Percentiles rank a stretch among this genome's conserved stretches.
phyloP scores from a whole-genome alignment of 192 early-diverging fungal genomes.

The Chytriomyces confervae region DNA sequence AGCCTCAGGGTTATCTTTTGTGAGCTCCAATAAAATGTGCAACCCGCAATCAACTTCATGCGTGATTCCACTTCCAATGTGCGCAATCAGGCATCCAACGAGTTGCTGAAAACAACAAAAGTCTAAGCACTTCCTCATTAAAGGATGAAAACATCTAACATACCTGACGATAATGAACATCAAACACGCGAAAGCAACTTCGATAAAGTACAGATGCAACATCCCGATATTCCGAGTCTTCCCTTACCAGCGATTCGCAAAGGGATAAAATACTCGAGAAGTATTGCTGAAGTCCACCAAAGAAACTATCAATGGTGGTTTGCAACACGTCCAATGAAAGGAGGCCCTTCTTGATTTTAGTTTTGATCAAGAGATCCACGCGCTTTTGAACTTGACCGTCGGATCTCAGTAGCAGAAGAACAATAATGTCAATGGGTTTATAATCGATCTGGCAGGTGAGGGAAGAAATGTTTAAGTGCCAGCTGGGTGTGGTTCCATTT shows the following conservation, averaged over 20 bases:
- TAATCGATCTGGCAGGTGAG: neutral
- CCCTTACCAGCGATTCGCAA: conserved; percentile 11
- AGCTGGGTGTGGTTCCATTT: neutral
- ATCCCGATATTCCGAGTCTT: conserved; percentile 5
- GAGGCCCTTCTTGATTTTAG: conserved; percentile 1
- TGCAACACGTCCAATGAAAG: neutral
- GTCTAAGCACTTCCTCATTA: neutral
- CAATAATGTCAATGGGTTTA: conserved; percentile 30
- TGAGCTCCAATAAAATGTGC: conserved; percentile 14
- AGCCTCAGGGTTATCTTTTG: neutral
- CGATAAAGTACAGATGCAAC: conserved; percentile 17
- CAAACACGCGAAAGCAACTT: conserved; percentile 19
- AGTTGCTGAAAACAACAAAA: conserved; percentile 2
- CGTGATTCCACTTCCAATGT: conserved; percentile 31
- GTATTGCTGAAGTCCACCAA: conserved; percentile 24
- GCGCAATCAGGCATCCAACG: conserved; percentile 30
- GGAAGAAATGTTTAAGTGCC: neutral
- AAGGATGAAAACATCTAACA: neutral
- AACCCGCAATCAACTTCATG: conserved; percentile 32
- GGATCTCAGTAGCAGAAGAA: conserved; percentile 10
- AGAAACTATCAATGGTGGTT: conserved; percentile 3
- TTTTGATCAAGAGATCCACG: conserved; percentile 2
- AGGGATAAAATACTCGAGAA: conserved; percentile 9
- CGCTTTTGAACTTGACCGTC: conserved; percentile 21
- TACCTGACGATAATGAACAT: conserved; percentile 14